phyloP scores from a whole-genome alignment of 768 basidiomycete species.

The Lentinula raphanica region DNA sequence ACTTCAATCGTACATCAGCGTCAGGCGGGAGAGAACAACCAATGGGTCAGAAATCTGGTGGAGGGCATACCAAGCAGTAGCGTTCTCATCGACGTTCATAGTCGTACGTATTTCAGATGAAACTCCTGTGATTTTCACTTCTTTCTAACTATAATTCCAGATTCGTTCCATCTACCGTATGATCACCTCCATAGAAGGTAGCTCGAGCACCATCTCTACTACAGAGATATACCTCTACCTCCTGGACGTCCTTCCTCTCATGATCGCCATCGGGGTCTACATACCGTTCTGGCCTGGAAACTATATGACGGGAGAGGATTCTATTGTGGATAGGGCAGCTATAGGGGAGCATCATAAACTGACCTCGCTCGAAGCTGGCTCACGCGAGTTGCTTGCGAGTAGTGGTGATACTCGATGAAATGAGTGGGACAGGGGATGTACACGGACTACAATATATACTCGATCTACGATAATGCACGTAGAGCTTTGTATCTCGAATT shows the following conservation, averaged over 20 bases:
- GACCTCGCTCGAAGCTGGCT: background rate
- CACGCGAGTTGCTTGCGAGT: background rate
- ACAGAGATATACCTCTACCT: slow-evolving; percentile 25
- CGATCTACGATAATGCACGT: too few species aligned
- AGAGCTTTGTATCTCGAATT: too few species aligned
- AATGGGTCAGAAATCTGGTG: slow-evolving; percentile 15
- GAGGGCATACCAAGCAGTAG: slow-evolving; percentile 14
- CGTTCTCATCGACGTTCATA: slow-evolving; percentile 20
- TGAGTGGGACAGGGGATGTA: too few species aligned
- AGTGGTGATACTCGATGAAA: background rate
- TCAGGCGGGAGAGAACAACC: slow-evolving; percentile 9
- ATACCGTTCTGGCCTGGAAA: slow-evolving; percentile 21
- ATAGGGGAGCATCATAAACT: background rate
- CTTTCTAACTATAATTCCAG: slow-evolving; percentile 7
- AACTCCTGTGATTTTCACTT: background rate
- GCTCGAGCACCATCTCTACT: slow-evolving; percentile 14
- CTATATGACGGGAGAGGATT: slow-evolving; percentile 15
- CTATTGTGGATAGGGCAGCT: background rate
- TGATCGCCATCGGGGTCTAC: slow-evolving; percentile 20
- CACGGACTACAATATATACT: too few species aligned
- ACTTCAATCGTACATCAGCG: slow-evolving; percentile 4
- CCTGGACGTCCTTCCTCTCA: slow-evolving; percentile 23
- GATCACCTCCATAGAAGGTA: slow-evolving; percentile 16
- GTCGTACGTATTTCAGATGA: slow-evolving; percentile 14
- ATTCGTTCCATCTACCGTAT: slow-evolving; percentile 25